These are phyloP conservation scores for Epichloe uncinata DNA, from an alignment of 2,329 filamentous ascomycete genomes.

Conservation along the genomic window DNA sequence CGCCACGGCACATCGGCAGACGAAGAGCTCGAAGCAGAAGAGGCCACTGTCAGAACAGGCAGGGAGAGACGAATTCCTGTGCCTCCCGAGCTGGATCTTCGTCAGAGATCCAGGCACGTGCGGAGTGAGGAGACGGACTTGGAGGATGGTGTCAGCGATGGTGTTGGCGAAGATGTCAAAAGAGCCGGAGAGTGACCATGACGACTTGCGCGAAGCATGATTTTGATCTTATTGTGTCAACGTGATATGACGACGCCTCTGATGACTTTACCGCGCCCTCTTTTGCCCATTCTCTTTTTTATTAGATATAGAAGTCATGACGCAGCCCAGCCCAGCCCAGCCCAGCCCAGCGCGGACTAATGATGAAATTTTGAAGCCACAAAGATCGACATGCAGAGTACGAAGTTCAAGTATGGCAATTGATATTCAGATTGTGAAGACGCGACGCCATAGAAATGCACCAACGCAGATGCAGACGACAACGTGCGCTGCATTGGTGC, in stretches of 20 bases:
- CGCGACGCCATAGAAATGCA: too few species aligned
- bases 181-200: not conserved
- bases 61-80: not conserved
- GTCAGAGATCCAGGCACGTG: not conserved
- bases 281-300: too few species aligned
- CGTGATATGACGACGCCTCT: not conserved
- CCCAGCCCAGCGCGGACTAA: too few species aligned
- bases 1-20: slow-evolving; percentile 11
- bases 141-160: slow-evolving; percentile 1
- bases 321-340: too few species aligned
- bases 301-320: too few species aligned
- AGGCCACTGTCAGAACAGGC: not conserved
- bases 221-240: not conserved
- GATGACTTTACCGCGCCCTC: not conserved
- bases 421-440: too few species aligned
- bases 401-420: too few species aligned
- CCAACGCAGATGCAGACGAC: too few species aligned
- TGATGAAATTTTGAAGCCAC: too few species aligned
- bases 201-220: too few species aligned
- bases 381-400: too few species aligned
- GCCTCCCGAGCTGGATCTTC: slow-evolving; percentile 1
- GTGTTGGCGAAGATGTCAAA: not conserved
- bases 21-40: slow-evolving; percentile 3
- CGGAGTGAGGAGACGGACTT: not conserved
- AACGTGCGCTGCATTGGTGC: too few species aligned